A percentile compares a stretch with the other conserved stretches of the same genome.
Conservation (phyloP, 768 basidiomycete species). For the Nidularia pulvinata region DNA sequence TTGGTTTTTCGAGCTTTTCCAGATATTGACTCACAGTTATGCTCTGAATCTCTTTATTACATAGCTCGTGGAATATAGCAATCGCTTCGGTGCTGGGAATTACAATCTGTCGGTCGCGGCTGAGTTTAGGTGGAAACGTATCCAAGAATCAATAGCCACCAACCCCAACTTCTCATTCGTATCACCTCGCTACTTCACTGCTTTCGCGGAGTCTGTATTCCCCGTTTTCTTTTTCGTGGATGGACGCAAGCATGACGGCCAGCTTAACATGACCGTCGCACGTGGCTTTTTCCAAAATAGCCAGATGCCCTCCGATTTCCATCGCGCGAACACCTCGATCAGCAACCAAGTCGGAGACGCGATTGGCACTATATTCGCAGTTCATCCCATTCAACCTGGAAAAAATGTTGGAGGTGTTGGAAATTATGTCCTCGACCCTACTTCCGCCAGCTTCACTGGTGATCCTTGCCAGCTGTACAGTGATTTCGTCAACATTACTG, state of each 20-base stretch:
- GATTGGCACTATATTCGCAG: constrained; percentile 7
- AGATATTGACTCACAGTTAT: neutral
- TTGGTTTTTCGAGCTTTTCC: neutral
- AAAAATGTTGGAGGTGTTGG: constrained; percentile 12
- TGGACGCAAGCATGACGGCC: constrained; percentile 14
- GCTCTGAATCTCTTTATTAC: neutral
- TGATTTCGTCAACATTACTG: constrained; percentile 15
- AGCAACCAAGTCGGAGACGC: constrained; percentile 5
- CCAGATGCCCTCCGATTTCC: constrained; percentile 15
- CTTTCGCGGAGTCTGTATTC: constrained; percentile 18
- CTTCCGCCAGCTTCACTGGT: constrained; percentile 11
- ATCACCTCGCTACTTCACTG: constrained; percentile 19
- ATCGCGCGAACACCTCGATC: constrained; percentile 10
- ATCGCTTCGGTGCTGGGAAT: constrained; percentile 18
- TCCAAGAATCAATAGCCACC: constrained; percentile 19
- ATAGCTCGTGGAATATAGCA: constrained; percentile 16
- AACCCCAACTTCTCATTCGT: constrained; percentile 19
- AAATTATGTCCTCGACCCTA: constrained; percentile 15
- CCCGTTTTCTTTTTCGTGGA: constrained; percentile 19
- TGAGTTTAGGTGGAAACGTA: constrained; percentile 17
- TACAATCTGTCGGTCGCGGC: constrained; percentile 20
- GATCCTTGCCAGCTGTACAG: constrained; percentile 15
- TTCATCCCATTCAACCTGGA: constrained; percentile 14
- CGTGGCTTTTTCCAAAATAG: constrained; percentile 20
- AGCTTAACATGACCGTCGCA: constrained; percentile 15